phyloP scores from a whole-genome alignment of 176 grass and related monocot species.

The Stipa capillata region DNA sequence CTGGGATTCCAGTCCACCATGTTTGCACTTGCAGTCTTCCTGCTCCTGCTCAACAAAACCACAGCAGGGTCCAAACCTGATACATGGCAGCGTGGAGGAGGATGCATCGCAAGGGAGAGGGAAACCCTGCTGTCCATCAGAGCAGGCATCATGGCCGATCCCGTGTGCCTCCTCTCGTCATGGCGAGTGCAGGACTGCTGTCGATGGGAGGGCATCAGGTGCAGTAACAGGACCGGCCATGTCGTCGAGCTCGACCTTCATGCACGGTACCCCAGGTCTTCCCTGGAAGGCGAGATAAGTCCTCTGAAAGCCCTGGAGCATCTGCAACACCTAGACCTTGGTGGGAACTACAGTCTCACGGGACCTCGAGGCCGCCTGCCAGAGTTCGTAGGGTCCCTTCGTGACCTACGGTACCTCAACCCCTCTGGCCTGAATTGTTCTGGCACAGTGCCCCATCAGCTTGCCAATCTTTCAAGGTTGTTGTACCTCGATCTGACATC shows the following conservation, averaged over 20 bases:
- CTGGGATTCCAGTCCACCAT: not conserved
- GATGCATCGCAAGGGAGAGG: not conserved
- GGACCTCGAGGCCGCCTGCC: not conserved
- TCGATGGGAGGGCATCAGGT: not conserved
- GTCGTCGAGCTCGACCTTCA: not conserved
- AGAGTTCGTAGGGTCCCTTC: not conserved
- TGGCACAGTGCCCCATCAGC: not conserved
- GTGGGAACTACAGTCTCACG: not conserved
- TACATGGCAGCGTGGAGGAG: not conserved
- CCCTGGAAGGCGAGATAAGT: not conserved
- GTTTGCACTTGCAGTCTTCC: not conserved
- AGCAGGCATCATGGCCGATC: not conserved
- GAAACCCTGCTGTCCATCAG: not conserved
- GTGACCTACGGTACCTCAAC: slow-evolving; percentile 7
- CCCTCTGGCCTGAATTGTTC: not conserved
- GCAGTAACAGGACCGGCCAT: not conserved
- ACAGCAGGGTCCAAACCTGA: not conserved
- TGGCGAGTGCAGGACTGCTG: not conserved
- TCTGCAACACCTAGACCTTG: not conserved
- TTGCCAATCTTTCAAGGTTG: not conserved
- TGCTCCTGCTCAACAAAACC: not conserved
- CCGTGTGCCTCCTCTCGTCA: not conserved
- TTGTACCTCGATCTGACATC: not conserved
- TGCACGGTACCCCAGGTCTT: not conserved
- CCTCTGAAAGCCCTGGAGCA: not conserved